phyloP scores from a whole-genome alignment of 345 rosid species.

The Sisymbrium altissimum region DNA sequence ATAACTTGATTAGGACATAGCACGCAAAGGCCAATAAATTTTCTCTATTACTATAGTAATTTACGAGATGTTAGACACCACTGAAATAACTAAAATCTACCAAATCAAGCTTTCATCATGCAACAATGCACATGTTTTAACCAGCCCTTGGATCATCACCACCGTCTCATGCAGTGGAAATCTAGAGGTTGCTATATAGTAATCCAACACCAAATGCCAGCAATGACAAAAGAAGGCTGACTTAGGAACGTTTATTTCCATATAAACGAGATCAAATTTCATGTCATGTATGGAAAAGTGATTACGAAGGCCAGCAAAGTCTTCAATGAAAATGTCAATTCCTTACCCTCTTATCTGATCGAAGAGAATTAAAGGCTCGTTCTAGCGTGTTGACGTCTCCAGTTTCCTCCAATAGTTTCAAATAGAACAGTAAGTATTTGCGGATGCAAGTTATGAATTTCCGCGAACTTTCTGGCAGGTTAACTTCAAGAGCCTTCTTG shows the following conservation, averaged over 20 bases:
- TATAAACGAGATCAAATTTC: not conserved
- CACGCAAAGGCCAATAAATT: not conserved
- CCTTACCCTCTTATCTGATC: constrained; percentile 89
- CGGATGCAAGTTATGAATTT: constrained; percentile 96
- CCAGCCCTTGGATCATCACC: constrained; percentile 10
- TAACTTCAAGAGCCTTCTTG: constrained; percentile 86
- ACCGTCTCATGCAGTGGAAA: constrained; percentile 13
- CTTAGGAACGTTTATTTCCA: not conserved
- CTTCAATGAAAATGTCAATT: constrained; percentile 4
- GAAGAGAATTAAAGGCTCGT: constrained; percentile 78
- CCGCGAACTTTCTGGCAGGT: constrained; percentile 92
- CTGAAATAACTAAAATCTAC: constrained; percentile 4
- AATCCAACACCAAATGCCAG: not conserved
- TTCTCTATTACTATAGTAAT: not conserved
- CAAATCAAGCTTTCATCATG: constrained; percentile 5
- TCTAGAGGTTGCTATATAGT: constrained; percentile 13
- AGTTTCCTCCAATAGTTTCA: constrained; percentile 87
- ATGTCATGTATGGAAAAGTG: not conserved
- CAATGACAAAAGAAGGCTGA: not conserved
- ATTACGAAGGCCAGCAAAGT: not conserved
- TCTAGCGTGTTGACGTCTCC: constrained; percentile 78
- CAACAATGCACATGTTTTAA: constrained; percentile 13
- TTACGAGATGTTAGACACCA: constrained; percentile 1
- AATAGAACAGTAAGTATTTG: constrained; percentile 79
- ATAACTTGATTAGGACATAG: constrained; percentile 21